phyloP scores from a whole-genome alignment of 2,329 filamentous ascomycete genomes.

The Arthrobotrys musiformis region DNA sequence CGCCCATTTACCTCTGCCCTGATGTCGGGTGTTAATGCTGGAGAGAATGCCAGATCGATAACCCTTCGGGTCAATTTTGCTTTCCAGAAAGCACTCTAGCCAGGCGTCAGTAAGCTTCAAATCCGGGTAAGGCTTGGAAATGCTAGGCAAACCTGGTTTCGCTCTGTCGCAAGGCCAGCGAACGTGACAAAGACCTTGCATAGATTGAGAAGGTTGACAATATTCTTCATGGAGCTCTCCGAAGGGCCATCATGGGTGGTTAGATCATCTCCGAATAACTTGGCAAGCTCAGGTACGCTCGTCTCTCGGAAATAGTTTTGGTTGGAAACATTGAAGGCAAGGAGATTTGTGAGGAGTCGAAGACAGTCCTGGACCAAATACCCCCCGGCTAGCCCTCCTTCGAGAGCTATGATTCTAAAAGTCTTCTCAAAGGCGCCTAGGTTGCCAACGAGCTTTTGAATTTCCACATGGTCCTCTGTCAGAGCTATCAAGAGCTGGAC shows the following conservation, averaged over 20 bases:
- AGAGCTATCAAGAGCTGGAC: constrained; percentile 87
- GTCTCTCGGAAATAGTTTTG: constrained; percentile 94
- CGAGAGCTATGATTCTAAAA: constrained; percentile 81
- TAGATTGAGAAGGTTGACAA: constrained; percentile 88
- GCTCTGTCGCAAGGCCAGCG: constrained; percentile 80
- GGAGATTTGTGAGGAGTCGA: constrained; percentile 86
- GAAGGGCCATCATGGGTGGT: constrained; percentile 60
- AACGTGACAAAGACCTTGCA: constrained; percentile 84
- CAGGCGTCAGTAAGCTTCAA: neutral
- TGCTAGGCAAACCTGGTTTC: constrained; percentile 72
- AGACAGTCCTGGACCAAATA: constrained; percentile 92
- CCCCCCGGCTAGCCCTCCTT: constrained; percentile 86
- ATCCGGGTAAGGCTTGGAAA: neutral
- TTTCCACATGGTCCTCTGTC: constrained; percentile 84
- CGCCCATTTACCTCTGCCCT: constrained; percentile 75
- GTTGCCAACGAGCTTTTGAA: constrained; percentile 95
- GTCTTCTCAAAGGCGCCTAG: constrained; percentile 91
- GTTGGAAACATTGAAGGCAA: constrained; percentile 88
- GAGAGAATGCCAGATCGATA: constrained; percentile 83
- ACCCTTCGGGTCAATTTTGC: constrained; percentile 82
- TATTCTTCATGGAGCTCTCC: constrained; percentile 84
- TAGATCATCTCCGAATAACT: constrained; percentile 69
- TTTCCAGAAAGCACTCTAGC: constrained; percentile 77
- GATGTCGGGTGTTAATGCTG: constrained; percentile 76
- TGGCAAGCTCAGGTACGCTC: constrained; percentile 77